Evolutionary conservation across 805 yeast genomes (phyloP).

Genomic region (Hanseniaspora guilliermondii): DNA sequence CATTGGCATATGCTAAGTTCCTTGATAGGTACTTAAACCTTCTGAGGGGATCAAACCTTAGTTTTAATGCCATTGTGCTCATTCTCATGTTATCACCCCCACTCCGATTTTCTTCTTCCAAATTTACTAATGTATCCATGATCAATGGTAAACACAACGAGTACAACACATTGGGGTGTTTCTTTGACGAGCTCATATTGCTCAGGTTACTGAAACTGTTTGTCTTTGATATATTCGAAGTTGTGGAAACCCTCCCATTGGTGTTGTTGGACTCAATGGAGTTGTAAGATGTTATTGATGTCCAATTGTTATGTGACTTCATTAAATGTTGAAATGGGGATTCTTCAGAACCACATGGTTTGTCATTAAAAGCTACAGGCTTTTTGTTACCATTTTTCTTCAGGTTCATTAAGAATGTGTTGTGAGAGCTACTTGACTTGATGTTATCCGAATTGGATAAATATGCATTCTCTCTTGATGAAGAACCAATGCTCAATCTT

Average conservation of each 20-base stretch:
- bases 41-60: background rate
- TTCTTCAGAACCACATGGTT: background rate
- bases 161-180: background rate
- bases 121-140: background rate
- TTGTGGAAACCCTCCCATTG: background rate
- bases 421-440: slow-evolving; percentile 5
- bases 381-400: background rate
- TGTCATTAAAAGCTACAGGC: background rate
- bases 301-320: slow-evolving; percentile 9
- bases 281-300: slow-evolving; percentile 4
- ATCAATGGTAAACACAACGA: slow-evolving; percentile 3
- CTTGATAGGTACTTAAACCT: slow-evolving; percentile 4
- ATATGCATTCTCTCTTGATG: background rate
- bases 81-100: background rate
- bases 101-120: background rate
- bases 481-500: background rate
- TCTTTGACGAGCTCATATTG: background rate
- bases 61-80: background rate
- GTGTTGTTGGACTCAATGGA: background rate
- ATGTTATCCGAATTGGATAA: background rate
- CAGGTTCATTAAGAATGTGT: slow-evolving; percentile 6
- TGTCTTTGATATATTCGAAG: background rate
- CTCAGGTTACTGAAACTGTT: background rate
- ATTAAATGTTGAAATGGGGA: slow-evolving; percentile 4
- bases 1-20: slow-evolving; percentile 4